Conservation (phyloP, 345 rosid genomes). For the Rhodomyrtus tomentosa region DNA sequence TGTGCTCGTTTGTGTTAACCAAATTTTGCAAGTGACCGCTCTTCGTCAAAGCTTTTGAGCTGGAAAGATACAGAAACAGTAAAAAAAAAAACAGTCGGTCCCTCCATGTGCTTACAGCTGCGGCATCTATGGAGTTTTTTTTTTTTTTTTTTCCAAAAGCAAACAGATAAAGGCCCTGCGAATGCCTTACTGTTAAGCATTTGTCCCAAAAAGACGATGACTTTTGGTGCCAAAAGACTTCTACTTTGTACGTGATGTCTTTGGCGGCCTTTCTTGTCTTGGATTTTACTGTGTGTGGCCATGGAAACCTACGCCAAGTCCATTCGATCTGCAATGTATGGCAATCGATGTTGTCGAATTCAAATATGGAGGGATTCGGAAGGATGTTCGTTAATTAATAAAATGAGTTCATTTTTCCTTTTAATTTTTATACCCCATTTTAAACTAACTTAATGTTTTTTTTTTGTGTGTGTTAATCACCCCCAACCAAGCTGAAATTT, state of each 20-base stretch:
- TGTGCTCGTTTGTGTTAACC: not conserved
- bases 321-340: not conserved
- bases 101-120: not conserved
- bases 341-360: not conserved
- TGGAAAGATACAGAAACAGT: not conserved
- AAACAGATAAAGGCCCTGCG: not conserved
- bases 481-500: not conserved
- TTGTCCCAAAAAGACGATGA: not conserved
- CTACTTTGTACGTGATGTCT: not conserved
- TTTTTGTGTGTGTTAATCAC: not conserved
- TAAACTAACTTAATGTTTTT: not conserved
- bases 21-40: not conserved
- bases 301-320: not conserved
- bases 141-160: not conserved
- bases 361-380: not conserved
- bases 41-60: not conserved
- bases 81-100: too few relatives aligned
- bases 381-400: not conserved
- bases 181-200: not conserved
- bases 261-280: not conserved
- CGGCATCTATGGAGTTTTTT: not conserved
- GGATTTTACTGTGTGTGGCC: not conserved
- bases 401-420: not conserved
- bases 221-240: not conserved
- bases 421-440: not conserved